Evolutionary conservation across 306 rosid species (phyloP), one percentile per base, ranked within the genome.

Genomic region (Delonix regia): DNA sequence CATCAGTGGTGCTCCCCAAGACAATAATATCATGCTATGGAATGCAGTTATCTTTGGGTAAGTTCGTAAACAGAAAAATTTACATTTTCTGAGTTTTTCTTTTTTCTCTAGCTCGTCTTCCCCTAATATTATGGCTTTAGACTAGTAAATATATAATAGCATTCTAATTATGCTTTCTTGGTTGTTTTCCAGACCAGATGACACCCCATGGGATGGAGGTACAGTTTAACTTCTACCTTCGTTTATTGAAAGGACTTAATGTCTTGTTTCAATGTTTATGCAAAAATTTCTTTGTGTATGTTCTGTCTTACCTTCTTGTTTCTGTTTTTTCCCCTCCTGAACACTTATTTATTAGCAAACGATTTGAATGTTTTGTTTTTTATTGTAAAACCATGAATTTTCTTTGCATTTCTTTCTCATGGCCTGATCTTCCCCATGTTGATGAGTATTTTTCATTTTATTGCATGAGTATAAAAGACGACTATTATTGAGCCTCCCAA

Each of bases 181-280:
- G 14, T 82, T 74, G 34, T 71, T 71, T 68, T 83, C 83, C 90
- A 91, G 97, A 71, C 97, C 97, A 2, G 94, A 89, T 84, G 97
- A 91, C 76, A 89, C 94, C 47, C 92, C 94, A 15, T 91, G 97
- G 97, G 97, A 91, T 82, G 97, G 97, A 91, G 97, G 97, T 91
- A 82, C 52, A 74, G 73, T 84, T 39, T 51, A 28, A 33, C 44
- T 74, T 78, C 53, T 47, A 5, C 60, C 51, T 39, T 49, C 74
- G 47, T 65, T 21, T 48, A 60, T 30, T 67, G 41, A 85, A 45
- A 78, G 67, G 44, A 63, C 41, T 30, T 1, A 30, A 30, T 30
- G 13, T 85, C 22, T 19, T 64, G 53, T 68, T 83, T 71, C 48
- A 34, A 28, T 33, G 25, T 47, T 27, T 42, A n/a, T 28, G 12